phyloP scores from a whole-genome alignment of 305 asterid species.

The Nicotiana rustica region DNA sequence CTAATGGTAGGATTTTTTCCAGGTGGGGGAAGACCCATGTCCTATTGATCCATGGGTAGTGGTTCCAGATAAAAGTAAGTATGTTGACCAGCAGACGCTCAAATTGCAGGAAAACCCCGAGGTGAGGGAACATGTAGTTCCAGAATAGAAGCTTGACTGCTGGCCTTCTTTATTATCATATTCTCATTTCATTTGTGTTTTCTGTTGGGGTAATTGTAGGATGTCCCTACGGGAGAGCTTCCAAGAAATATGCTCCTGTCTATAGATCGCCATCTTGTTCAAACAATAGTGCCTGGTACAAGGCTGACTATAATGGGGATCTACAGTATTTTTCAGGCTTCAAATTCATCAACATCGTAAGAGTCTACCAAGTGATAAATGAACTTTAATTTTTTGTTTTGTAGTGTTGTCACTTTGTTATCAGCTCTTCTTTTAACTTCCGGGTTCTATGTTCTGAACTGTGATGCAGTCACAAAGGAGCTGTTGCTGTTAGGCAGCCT shows the following conservation, averaged over 20 bases:
- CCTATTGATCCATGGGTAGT: constrained; percentile 95
- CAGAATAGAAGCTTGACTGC: constrained; percentile 24
- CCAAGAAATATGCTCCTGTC: constrained; percentile 97
- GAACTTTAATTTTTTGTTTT: neutral
- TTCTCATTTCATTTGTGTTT: constrained; percentile 32
- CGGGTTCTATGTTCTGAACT: constrained; percentile 35
- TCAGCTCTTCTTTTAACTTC: neutral
- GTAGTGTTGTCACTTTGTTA: neutral
- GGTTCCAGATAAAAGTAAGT: constrained; percentile 93
- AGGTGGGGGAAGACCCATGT: constrained; percentile 92
- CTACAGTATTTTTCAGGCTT: constrained; percentile 92
- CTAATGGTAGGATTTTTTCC: constrained; percentile 34
- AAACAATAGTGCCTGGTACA: constrained; percentile 98
- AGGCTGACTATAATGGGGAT: constrained; percentile 97
- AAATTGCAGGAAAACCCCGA: constrained; percentile 97
- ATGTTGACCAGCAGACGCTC: constrained; percentile 94
- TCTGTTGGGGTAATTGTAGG: constrained; percentile 54
- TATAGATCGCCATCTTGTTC: constrained; percentile 96
- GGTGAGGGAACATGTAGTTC: constrained; percentile 50
- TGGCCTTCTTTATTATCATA: constrained; percentile 17
- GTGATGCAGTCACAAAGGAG: constrained; percentile 83
- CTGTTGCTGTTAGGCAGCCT: constrained; percentile 98
- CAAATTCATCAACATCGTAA: constrained; percentile 87
- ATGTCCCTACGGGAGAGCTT: constrained; percentile 98
- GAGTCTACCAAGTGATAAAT: constrained; percentile 35